Evolutionary conservation across 257 asterid genomes (phyloP).

Genomic region (Solanum chilense): DNA sequence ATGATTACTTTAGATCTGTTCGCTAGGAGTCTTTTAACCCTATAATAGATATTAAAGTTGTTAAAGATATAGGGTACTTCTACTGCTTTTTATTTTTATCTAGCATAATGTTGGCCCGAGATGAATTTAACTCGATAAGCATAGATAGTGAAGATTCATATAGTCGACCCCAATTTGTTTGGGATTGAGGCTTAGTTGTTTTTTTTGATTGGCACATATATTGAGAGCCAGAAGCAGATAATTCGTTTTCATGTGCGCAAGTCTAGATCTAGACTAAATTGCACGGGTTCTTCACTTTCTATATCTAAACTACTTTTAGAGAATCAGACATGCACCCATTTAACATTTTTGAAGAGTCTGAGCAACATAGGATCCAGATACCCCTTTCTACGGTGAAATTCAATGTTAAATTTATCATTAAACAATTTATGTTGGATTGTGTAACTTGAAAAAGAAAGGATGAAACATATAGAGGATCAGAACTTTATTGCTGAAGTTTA

Average conservation of each 20-base stretch:
- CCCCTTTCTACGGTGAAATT: background rate
- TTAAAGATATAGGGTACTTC: background rate
- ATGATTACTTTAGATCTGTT: background rate
- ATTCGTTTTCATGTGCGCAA: background rate
- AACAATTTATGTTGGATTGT: background rate
- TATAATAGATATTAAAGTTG: background rate
- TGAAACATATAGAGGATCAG: background rate
- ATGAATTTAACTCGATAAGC: background rate
- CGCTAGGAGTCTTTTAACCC: background rate
- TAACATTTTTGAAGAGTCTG: background rate
- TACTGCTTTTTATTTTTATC: background rate
- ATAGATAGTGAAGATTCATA: background rate
- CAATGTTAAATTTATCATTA: background rate
- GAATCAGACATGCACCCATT: background rate
- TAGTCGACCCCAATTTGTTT: background rate
- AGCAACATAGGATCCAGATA: background rate
- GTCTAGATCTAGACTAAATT: background rate
- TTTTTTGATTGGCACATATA: background rate
- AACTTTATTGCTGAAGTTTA: background rate
- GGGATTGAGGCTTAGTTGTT: background rate
- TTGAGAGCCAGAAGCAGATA: background rate
- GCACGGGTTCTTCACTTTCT: background rate
- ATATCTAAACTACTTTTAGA: background rate
- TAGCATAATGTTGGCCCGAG: background rate
- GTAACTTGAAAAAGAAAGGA: background rate